phyloP scores from a whole-genome alignment of 495 filamentous ascomycete genomes.

The Darksidea phi region DNA sequence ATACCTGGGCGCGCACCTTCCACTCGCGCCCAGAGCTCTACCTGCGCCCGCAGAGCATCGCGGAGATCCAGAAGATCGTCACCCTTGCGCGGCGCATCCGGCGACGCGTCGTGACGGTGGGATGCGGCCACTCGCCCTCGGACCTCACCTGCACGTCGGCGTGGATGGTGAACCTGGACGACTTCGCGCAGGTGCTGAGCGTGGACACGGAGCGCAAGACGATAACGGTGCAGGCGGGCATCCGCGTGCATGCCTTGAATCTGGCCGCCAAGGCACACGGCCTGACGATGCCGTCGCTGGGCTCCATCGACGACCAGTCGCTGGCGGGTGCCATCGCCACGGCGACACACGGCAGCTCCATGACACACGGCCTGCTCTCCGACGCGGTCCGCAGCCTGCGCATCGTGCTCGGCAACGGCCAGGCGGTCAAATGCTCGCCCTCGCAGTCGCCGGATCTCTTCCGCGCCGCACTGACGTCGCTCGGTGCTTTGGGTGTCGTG shows the following conservation, averaged over 20 bases:
- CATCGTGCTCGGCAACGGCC: conserved; percentile 81
- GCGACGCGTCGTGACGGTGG: conserved; percentile 74
- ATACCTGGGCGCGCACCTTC: conserved; percentile 96
- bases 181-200: conserved; percentile 68
- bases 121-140: conserved; percentile 87
- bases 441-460: conserved; percentile 75
- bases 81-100: conserved; percentile 77
- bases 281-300: conserved; percentile 81
- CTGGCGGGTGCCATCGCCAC: conserved; percentile 91
- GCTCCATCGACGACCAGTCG: conserved; percentile 92
- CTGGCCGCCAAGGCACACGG: conserved; percentile 67
- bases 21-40: conserved; percentile 84
- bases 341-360: conserved; percentile 85
- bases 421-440: conserved; percentile 68
- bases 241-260: conserved; percentile 70
- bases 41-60: conserved; percentile 72
- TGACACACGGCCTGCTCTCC: conserved; percentile 79
- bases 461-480: conserved; percentile 78
- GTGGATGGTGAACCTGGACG: conserved; percentile 93
- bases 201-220: conserved; percentile 62
- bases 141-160: conserved; percentile 90
- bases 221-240: conserved; percentile 80
- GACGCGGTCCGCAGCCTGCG: conserved; percentile 69
- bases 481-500: conserved; percentile 88
- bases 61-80: conserved; percentile 80